phyloP scores from a whole-genome alignment of 805 yeast species.

The Zygotorulaspora danielsina region DNA sequence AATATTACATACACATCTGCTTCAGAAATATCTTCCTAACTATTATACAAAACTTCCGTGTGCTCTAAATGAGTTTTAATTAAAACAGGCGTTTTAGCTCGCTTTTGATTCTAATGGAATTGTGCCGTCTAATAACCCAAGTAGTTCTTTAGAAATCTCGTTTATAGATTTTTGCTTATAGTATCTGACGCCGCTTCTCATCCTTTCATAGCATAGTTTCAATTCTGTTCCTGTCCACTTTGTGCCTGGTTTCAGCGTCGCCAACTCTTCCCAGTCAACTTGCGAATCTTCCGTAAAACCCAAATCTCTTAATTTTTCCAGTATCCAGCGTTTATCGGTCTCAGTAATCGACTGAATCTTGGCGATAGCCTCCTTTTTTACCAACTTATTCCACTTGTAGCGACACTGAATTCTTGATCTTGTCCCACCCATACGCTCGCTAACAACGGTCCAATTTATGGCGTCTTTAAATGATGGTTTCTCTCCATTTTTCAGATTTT shows the following conservation, averaged over 20 bases:
- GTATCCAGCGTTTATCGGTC: slow-evolving; percentile 49
- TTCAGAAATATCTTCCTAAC: neutral
- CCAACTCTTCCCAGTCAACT: slow-evolving; percentile 54
- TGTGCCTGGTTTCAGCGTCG: slow-evolving; percentile 42
- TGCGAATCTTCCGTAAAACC: slow-evolving; percentile 41
- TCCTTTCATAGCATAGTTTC: slow-evolving; percentile 54
- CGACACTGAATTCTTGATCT: slow-evolving; percentile 92
- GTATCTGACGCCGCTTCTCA: slow-evolving; percentile 51
- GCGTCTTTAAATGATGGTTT: slow-evolving; percentile 36
- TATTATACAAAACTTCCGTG: neutral
- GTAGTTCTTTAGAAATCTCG: slow-evolving; percentile 35
- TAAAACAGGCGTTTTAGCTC: slow-evolving; percentile 5
- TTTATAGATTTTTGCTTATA: slow-evolving; percentile 38
- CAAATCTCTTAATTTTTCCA: slow-evolving; percentile 44
- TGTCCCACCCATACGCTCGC: slow-evolving; percentile 83
- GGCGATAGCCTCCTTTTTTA: slow-evolving; percentile 51
- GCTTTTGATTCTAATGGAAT: slow-evolving; percentile 18
- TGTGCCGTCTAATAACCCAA: slow-evolving; percentile 22
- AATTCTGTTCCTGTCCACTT: slow-evolving; percentile 61
- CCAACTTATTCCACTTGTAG: slow-evolving; percentile 86
- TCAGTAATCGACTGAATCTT: slow-evolving; percentile 43
- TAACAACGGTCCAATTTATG: slow-evolving; percentile 88
- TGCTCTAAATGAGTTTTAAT: neutral
- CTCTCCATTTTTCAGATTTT: slow-evolving; percentile 22
- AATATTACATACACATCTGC: slow-evolving; percentile 1